Conservation (phyloP, 2,329 filamentous ascomycete species). For the Talaromyces amestolkiae region DNA sequence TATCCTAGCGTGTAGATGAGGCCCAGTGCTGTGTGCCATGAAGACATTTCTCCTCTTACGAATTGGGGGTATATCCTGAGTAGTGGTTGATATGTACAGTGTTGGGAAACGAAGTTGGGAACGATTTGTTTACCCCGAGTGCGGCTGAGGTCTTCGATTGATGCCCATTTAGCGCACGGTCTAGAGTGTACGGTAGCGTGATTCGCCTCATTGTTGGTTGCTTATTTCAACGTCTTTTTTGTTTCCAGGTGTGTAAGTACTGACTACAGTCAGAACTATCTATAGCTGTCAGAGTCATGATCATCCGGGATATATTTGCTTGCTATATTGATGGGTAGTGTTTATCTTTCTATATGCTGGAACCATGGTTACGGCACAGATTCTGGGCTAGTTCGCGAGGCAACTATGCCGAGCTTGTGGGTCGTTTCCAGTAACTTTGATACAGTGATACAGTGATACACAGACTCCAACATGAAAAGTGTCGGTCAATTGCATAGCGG, state of each 20-base stretch:
- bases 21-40: not conserved
- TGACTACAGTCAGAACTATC: not conserved
- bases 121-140: not conserved
- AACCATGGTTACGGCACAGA: not conserved
- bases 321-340: not conserved
- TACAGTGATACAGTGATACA: not conserved
- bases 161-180: not conserved
- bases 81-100: not conserved
- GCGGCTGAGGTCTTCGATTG: not conserved
- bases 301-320: not conserved
- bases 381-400: not conserved
- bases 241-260: not conserved
- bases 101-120: not conserved
- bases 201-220: slow-evolving; percentile 3
- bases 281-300: not conserved
- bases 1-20: slow-evolving; percentile 9
- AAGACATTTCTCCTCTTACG: not conserved
- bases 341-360: no score
- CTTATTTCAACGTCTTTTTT: not conserved
- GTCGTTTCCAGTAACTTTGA: not conserved
- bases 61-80: not conserved
- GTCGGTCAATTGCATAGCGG: no score
- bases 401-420: not conserved
- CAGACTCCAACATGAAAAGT: no score
- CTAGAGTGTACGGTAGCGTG: not conserved